A percentile compares a stretch with the other conserved stretches of the same genome.
phyloP scores from a whole-genome alignment of 352 stramenopile species.

The Blastocystis sp. region DNA sequence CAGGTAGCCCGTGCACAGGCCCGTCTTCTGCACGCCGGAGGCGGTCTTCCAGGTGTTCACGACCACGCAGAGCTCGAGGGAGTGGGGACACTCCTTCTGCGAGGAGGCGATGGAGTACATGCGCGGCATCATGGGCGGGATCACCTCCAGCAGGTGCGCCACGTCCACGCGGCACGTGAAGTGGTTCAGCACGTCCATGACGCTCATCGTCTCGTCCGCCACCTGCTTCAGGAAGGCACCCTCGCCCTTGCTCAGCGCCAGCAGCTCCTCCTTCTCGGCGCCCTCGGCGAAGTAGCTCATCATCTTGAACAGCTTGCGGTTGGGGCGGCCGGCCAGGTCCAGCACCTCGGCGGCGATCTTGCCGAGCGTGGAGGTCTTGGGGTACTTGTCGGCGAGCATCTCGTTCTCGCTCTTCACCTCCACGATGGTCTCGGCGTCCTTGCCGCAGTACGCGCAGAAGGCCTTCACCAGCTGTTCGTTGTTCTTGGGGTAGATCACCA shows the following conservation, averaged over 20 bases:
- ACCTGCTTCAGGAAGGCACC: slow-evolving; percentile 72
- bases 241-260: slow-evolving; percentile 10
- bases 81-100: slow-evolving; percentile 81
- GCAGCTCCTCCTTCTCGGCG: slow-evolving; percentile 75
- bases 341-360: slow-evolving; percentile 80
- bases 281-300: slow-evolving; percentile 76
- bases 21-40: slow-evolving; percentile 78
- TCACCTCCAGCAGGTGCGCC: slow-evolving; percentile 77
- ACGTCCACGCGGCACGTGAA: slow-evolving; percentile 79
- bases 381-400: slow-evolving; percentile 58
- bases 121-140: slow-evolving; percentile 81
- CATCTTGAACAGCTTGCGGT: slow-evolving; percentile 82
- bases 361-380: slow-evolving; percentile 80
- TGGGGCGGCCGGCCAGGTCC: slow-evolving; percentile 79
- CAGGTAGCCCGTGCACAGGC: slow-evolving; percentile 89
- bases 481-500: slow-evolving; percentile 82
- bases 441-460: slow-evolving; percentile 78
- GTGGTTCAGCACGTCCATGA: slow-evolving; percentile 78
- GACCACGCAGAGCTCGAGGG: slow-evolving; percentile 81
- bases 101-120: slow-evolving; percentile 85
- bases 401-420: slow-evolving; percentile 76
- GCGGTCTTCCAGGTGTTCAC: slow-evolving; percentile 82
- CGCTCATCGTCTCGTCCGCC: slow-evolving; percentile 75
- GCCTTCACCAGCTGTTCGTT: slow-evolving; percentile 78
- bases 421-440: slow-evolving; percentile 78